phyloP scores from a whole-genome alignment of 176 grass and related monocot genomes.

The Luzula sylvatica region DNA sequence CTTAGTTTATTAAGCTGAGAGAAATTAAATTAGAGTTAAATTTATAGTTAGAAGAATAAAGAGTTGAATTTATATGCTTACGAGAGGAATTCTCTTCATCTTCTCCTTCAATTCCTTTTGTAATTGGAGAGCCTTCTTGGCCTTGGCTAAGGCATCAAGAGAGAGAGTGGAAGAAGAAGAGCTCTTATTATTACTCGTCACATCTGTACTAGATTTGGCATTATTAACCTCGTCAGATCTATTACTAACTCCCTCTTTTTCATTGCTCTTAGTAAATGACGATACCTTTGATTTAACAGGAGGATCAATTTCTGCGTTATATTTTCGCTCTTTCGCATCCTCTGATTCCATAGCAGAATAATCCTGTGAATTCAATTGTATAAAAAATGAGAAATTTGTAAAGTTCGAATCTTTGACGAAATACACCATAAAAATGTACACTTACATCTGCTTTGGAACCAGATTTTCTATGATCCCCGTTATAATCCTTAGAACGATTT shows the following conservation, averaged over 20 bases:
- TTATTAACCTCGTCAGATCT: constrained; percentile 95
- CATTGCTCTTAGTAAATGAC: constrained; percentile 86
- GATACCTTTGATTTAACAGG: constrained; percentile 73
- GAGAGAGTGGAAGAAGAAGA: constrained; percentile 64
- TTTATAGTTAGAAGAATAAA: too few relatives aligned
- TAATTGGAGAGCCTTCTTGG: constrained; percentile 92
- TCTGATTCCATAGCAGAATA: constrained; percentile 38
- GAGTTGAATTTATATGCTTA: constrained; percentile 23
- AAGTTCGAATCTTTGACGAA: constrained; percentile 16
- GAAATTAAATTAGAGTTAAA: background rate
- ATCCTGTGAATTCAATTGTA: constrained; percentile 47
- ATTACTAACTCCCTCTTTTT: constrained; percentile 99
- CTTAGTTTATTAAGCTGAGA: constrained; percentile 71
- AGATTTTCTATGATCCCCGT: constrained; percentile 16
- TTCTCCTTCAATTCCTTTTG: constrained; percentile 89
- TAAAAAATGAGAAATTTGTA: constrained; percentile 23
- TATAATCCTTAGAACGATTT: constrained; percentile 15
- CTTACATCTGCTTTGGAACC: constrained; percentile 43
- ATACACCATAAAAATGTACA: background rate
- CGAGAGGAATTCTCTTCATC: constrained; percentile 64
- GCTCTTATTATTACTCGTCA: constrained; percentile 10
- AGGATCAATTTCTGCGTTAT: constrained; percentile 27
- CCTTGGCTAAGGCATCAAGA: constrained; percentile 99
- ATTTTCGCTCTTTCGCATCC: constrained; percentile 31
- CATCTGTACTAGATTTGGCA: constrained; percentile 99